Base-by-base conservation (phyloP, 2,329 filamentous ascomycete genomes). In the Ophiocordyceps camponoti-rufipedis region DNA sequence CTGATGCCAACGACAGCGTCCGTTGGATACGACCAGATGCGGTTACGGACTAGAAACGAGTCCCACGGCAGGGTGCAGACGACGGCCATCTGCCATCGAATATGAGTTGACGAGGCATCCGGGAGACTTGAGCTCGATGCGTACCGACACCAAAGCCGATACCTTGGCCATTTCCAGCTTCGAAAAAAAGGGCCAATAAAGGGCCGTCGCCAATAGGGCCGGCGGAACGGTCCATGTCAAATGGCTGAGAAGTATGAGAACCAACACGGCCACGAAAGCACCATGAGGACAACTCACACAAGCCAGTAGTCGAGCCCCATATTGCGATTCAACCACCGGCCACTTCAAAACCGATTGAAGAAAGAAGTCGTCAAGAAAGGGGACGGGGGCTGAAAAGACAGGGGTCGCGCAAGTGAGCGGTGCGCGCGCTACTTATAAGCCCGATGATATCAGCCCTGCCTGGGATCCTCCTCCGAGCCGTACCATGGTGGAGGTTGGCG, bases 31-130 rank as follows among this genome's bases (percentile, higher is more conserved):
- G 75, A 78, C 82, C 82, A 86, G 55, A 86, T 72, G 41, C 68
- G 64, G 45, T 67, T 74, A 51, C 70, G 72, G 52, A 87, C 82
- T 39, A 86, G 69, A 58, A 84, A 84, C 9, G 80, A 82, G 54
- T 86, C 82, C 82, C 82, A 87, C 31, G 82, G 82, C 28, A 80
- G 76, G 0, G 82, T 85, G 4, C 80, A 73, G 28, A 69, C 54
- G 43, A 86, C 75, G 18, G 81, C 80, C 50, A 51, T 67, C 41
- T 42, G 28, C 1, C 13, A 12, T 10, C 5, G 23, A 5, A 23
- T 23, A 23, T 23, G 23, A 23, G 23, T 23, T 23, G 23, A 23
- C 23, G 23, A 23, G 23, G 23, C 23, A 23, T 23, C 23, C 23
- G 23, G 5, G 23, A 23, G 23, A 23, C 3, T 23, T 23, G 23